Evolutionary conservation across 2,329 filamentous ascomycete genomes (phyloP).

Genomic region (Penicillium sp.): DNA sequence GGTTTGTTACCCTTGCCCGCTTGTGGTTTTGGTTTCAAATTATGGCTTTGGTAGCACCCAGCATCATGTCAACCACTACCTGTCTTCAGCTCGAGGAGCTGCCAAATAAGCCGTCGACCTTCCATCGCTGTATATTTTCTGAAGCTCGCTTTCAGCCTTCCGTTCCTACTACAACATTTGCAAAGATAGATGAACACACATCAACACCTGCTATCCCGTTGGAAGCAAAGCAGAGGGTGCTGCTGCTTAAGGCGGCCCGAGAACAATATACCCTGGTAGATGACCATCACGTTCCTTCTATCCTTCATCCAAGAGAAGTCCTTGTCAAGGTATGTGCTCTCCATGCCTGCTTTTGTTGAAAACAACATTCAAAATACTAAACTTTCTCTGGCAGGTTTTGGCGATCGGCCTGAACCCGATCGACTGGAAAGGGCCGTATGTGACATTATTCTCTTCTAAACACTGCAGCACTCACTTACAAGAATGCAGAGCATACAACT

Average conservation of each 20-base stretch:
- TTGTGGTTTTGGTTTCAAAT: slow-evolving; percentile 1
- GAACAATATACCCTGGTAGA: slow-evolving; percentile 51
- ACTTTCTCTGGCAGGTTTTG: slow-evolving; percentile 39
- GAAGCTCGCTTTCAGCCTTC: not conserved
- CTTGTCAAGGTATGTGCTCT: slow-evolving; percentile 53
- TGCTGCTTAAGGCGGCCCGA: slow-evolving; percentile 52
- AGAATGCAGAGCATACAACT: slow-evolving; percentile 63
- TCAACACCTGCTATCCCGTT: not conserved
- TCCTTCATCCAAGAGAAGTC: slow-evolving; percentile 53
- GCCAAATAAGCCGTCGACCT: slow-evolving; percentile 12
- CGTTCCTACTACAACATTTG: not conserved
- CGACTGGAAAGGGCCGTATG: slow-evolving; percentile 72
- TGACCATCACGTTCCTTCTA: slow-evolving; percentile 49
- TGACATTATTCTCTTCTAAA: slow-evolving; percentile 9
- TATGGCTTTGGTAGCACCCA: slow-evolving; percentile 17
- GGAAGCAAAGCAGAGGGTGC: slow-evolving; percentile 43
- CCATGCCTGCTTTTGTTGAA: too few species aligned
- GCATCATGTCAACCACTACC: slow-evolving; percentile 29
- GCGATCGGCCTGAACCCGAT: slow-evolving; percentile 74
- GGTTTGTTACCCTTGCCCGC: not conserved
- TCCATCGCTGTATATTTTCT: slow-evolving; percentile 16
- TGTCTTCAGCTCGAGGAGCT: slow-evolving; percentile 22
- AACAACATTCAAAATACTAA: slow-evolving; percentile 7
- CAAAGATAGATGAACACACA: not conserved
- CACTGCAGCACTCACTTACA: not conserved